phyloP scores from a whole-genome alignment of 768 basidiomycete genomes.

The Leccinum subtestaceum region DNA sequence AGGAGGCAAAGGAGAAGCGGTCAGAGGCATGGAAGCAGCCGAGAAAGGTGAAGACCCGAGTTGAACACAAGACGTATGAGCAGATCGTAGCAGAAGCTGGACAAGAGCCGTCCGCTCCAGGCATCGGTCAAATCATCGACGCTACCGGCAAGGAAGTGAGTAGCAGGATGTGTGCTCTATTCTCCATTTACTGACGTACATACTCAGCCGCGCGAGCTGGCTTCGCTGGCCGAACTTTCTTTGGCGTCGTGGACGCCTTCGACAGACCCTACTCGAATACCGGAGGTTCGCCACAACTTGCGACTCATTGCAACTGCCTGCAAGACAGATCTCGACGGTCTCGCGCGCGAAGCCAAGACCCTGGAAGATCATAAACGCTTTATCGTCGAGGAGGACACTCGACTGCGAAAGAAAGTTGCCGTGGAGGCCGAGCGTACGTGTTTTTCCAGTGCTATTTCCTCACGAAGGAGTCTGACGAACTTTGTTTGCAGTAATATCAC shows the following conservation, averaged over 20 bases:
- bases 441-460: neutral
- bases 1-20: constrained; percentile 57
- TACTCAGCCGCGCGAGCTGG: constrained; percentile 76
- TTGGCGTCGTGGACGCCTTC: constrained; percentile 82
- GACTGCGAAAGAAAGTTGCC: constrained; percentile 64
- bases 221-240: constrained; percentile 72
- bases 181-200: constrained; percentile 6
- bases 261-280: constrained; percentile 82
- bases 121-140: constrained; percentile 89
- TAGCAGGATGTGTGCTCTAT: constrained; percentile 10
- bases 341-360: constrained; percentile 86
- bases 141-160: constrained; percentile 89
- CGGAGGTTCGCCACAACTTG: constrained; percentile 96
- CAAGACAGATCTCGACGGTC: constrained; percentile 80
- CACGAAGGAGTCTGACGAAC: constrained; percentile 6
- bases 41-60: constrained; percentile 78
- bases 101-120: constrained; percentile 44
- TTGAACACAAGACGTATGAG: constrained; percentile 97
- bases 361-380: constrained; percentile 78
- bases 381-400: constrained; percentile 64
- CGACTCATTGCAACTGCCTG: constrained; percentile 81
- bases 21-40: constrained; percentile 85
- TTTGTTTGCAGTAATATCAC: constrained; percentile 59
- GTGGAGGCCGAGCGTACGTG: constrained; percentile 75
- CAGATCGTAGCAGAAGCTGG: constrained; percentile 90